These are phyloP conservation scores for Neurospora sp. DNA, from an alignment of 495 filamentous ascomycete species.

Conservation along the genomic window DNA sequence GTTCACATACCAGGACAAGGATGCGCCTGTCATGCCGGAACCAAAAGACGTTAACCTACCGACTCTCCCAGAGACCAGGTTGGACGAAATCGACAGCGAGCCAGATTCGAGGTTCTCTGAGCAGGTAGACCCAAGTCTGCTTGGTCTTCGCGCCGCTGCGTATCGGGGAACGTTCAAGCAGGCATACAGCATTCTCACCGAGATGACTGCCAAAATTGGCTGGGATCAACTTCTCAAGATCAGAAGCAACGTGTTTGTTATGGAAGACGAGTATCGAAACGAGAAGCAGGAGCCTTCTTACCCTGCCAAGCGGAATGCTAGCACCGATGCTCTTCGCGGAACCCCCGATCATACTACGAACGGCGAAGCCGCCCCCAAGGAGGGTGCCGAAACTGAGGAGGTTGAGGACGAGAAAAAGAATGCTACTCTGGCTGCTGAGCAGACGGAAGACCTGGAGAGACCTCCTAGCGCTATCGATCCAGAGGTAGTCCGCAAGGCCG, in stretches of 20 bases:
- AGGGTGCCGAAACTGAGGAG: slow-evolving; percentile 41
- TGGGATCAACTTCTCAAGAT: slow-evolving; percentile 94
- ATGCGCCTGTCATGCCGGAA: slow-evolving; percentile 87
- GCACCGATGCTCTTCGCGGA: slow-evolving; percentile 63
- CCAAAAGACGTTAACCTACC: slow-evolving; percentile 79
- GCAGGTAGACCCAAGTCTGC: slow-evolving; percentile 74
- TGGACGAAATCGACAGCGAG: slow-evolving; percentile 91
- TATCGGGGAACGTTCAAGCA: slow-evolving; percentile 94
- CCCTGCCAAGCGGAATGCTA: slow-evolving; percentile 54
- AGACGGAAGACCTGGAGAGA: slow-evolving; percentile 52
- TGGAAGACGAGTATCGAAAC: slow-evolving; percentile 95
- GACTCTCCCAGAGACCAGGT: slow-evolving; percentile 74
- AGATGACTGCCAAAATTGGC: slow-evolving; percentile 89
- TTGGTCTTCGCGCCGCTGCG: slow-evolving; percentile 74
- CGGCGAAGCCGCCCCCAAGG: slow-evolving; percentile 34
- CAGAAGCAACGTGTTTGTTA: slow-evolving; percentile 93
- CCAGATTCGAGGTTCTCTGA: slow-evolving; percentile 71
- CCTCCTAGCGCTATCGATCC: slow-evolving; percentile 76
- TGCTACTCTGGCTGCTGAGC: slow-evolving; percentile 7
- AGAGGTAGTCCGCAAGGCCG: slow-evolving; percentile 73
- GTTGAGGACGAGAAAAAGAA: slow-evolving; percentile 31
- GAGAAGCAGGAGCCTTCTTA: slow-evolving; percentile 63
- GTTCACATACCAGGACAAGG: slow-evolving; percentile 99
- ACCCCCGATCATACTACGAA: slow-evolving; percentile 54
- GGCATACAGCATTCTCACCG: slow-evolving; percentile 86